phyloP scores from a whole-genome alignment of 2,329 filamentous ascomycete species.

The Kalmusia sp. region DNA sequence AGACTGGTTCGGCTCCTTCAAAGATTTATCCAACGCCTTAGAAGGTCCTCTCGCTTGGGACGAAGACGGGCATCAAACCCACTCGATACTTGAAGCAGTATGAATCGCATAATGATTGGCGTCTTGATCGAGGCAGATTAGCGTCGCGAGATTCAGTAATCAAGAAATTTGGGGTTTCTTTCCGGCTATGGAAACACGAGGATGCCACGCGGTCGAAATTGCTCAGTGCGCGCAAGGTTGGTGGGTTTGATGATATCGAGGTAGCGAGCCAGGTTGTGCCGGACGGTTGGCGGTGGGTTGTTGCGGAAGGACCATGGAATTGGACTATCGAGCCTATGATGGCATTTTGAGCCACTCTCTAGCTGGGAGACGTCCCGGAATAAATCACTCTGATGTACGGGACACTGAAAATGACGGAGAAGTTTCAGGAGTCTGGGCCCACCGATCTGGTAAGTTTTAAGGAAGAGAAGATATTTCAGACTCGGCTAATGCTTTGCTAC shows the following conservation, averaged over 20 bases:
- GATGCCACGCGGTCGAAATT: conserved; percentile 6
- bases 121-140: conserved; percentile 9
- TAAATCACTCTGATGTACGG: too few species aligned
- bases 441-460: too few species aligned
- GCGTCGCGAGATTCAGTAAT: conserved; percentile 9
- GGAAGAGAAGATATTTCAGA: too few species aligned
- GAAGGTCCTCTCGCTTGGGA: conserved; percentile 16
- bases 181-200: conserved; percentile 21
- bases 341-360: not conserved
- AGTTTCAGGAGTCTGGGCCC: too few species aligned
- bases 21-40: conserved; percentile 11
- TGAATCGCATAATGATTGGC: conserved; percentile 4
- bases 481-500: too few species aligned
- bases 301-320: conserved; percentile 15
- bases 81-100: not conserved
- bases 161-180: conserved; percentile 19
- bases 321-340: conserved; percentile 13
- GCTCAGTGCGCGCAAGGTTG: conserved; percentile 6
- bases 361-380: too few species aligned
- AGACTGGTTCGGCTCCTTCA: conserved; percentile 21
- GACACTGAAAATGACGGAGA: too few species aligned
- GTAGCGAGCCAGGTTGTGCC: conserved; percentile 10
- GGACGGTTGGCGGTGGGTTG: conserved; percentile 15
- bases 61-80: conserved; percentile 4
- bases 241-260: conserved; percentile 12